Evolutionary conservation across 2,329 filamentous ascomycete genomes (phyloP), one percentile per base, ranked within the genome.

Genomic region (Neonectria coccinea): DNA sequence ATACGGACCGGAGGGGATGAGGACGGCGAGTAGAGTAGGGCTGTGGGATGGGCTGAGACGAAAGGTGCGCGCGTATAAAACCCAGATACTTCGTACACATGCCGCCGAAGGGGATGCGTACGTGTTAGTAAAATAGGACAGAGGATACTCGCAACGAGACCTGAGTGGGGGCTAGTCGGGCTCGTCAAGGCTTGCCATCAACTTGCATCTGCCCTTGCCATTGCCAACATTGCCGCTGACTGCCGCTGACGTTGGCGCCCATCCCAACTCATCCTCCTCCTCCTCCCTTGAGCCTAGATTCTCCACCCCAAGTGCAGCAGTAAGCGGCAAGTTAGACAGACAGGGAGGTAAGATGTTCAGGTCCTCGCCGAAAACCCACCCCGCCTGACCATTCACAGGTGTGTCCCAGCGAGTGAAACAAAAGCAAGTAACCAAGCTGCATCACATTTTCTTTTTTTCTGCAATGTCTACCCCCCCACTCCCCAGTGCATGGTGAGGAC

Each of bases 161-260:
- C 54, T 57, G 59, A 31, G 54, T 58, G 41, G 47, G 33, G 42
- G 41, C n/a, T 29, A 39, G 31, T 45, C 25, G 6, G 6, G 27
- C 18, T 54, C 54, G 47, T 62, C 54, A 53, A 48, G 22, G 57
- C 59, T 47, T 62, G 54, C 59, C 47, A 36, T 56, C 20, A 41
- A 45, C 59, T 9, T 39, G 8, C 20, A 6, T 18, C 9, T 39
- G 12, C 16, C 11, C 22, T 18, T 25, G 47, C 22, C 50, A 16
- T n/a, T 60, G 31, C 27, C 41, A 39, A 14, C 36, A 4, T 12
- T 33, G 31, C 31, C 31, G 31, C 31, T 12, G 31, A 33, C 31
- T 33, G 31, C 9, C 31, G 31, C 31, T 33, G 31, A 33, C 31
- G 14, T 39, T 7, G 36, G 4, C 14, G 36, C 33, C 33, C 33